Evolutionary conservation across 2,329 filamentous ascomycete species (phyloP).

Genomic region (Hypoxylon sp.): DNA sequence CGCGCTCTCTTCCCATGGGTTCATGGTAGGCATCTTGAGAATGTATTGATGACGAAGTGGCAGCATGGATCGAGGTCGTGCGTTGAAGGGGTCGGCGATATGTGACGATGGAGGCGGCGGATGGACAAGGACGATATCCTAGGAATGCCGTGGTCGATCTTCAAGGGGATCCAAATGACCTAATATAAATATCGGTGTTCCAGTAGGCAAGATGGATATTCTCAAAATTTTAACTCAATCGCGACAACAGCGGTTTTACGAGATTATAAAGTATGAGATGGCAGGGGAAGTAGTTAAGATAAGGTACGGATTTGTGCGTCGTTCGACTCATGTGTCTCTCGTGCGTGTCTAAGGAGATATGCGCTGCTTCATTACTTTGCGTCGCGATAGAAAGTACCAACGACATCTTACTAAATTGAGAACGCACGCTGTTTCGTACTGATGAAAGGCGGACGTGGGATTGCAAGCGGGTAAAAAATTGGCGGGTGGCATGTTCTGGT

Average conservation of each 20-base stretch:
- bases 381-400: slow-evolving; percentile 24
- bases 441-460: slow-evolving; percentile 30
- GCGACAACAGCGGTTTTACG: neutral
- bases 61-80: neutral
- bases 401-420: slow-evolving; percentile 24
- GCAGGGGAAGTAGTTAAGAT: neutral
- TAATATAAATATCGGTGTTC: neutral
- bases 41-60: neutral
- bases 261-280: slow-evolving; percentile 9
- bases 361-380: slow-evolving; percentile 1
- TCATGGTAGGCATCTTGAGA: slow-evolving; percentile 47
- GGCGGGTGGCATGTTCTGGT: slow-evolving; percentile 22
- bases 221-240: neutral
- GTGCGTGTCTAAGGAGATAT: neutral
- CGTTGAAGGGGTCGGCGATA: neutral
- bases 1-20: slow-evolving; percentile 51
- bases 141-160: slow-evolving; percentile 3
- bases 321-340: slow-evolving; percentile 27
- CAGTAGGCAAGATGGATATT: neutral
- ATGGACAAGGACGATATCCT: slow-evolving; percentile 1
- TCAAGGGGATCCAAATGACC: neutral
- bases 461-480: slow-evolving; percentile 27
- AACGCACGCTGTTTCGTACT: slow-evolving; percentile 28
- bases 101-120: slow-evolving; percentile 1
- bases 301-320: slow-evolving; percentile 2